These are phyloP conservation scores for Jatropha multifida DNA, from an alignment of 441 rosid species.

Conservation along the genomic window DNA sequence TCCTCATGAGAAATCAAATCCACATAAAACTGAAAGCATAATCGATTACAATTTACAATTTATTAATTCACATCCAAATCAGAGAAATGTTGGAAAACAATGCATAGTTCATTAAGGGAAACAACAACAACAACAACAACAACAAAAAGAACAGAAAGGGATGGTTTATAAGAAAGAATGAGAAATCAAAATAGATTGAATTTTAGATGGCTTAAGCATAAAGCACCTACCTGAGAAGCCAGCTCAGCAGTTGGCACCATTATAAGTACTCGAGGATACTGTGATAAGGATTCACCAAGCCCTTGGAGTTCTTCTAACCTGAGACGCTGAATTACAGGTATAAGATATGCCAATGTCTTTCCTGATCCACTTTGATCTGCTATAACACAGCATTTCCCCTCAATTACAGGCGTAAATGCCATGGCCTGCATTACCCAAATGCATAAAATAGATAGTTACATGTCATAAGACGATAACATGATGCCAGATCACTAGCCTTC, in stretches of 20 bases:
- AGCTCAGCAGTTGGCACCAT: conserved; percentile 92
- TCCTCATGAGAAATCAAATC: neutral
- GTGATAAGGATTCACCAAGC: conserved; percentile 48
- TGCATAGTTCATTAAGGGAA: neutral
- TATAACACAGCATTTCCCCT: conserved; percentile 78
- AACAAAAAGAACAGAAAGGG: neutral
- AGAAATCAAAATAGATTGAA: neutral
- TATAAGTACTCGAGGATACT: conserved; percentile 71
- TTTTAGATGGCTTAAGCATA: neutral
- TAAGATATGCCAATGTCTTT: conserved; percentile 86
- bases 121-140: too few species aligned
- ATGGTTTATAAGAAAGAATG: neutral
- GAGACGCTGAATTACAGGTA: conserved; percentile 79
- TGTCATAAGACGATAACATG: conserved; percentile 12
- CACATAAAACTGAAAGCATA: neutral
- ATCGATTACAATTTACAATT: neutral
- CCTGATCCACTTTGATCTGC: conserved; percentile 99
- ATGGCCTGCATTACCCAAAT: conserved; percentile 55
- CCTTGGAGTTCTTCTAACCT: conserved; percentile 85
- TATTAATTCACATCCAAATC: neutral
- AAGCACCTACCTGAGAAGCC: conserved; percentile 76
- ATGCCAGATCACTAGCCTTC: too few species aligned
- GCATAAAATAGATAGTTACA: conserved; percentile 12
- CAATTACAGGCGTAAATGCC: conserved; percentile 69
- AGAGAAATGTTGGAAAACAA: neutral